A percentile compares a stretch with the other conserved stretches of the same genome.
Evolutionary conservation across 2,329 filamentous ascomycete genomes (phyloP).

Genomic region (Aureobasidium sp.): DNA sequence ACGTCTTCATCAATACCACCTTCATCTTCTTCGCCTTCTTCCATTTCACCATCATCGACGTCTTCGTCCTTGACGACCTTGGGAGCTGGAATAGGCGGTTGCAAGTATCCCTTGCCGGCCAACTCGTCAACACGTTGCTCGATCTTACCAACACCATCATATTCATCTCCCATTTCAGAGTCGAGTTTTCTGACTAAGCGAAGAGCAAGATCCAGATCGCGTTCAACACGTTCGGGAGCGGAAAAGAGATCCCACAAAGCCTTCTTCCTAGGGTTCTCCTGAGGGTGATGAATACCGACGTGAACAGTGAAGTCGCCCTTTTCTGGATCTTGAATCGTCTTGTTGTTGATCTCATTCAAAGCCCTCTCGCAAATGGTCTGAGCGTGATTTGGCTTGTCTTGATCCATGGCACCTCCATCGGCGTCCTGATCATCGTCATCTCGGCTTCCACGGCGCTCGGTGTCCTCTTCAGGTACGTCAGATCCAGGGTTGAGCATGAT

Average conservation of each 20-base stretch:
- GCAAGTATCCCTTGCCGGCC: conserved; percentile 66
- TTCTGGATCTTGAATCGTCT: conserved; percentile 90
- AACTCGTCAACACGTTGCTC: conserved; percentile 82
- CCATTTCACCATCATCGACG: conserved; percentile 58
- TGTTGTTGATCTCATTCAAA: conserved; percentile 90
- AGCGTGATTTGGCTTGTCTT: conserved; percentile 23
- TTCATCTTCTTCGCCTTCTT: conserved; percentile 69
- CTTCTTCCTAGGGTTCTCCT: conserved; percentile 81
- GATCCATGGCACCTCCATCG: conserved; percentile 19
- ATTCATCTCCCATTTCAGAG: conserved; percentile 68
- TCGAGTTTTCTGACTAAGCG: conserved; percentile 81
- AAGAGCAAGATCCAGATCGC: conserved; percentile 76
- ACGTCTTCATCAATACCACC: conserved; percentile 65
- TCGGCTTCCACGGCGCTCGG: conserved; percentile 68
- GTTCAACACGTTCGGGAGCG: conserved; percentile 84
- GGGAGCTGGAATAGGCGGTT: conserved; percentile 53
- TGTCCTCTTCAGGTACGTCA: conserved; percentile 58
- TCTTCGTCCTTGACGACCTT: conserved; percentile 55
- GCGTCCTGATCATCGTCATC: conserved; percentile 57
- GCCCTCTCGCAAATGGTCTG: conserved; percentile 58
- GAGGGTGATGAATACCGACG: conserved; percentile 90
- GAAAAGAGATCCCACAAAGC: conserved; percentile 96
- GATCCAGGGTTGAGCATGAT: conserved; percentile 84
- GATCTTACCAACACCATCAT: conserved; percentile 71
- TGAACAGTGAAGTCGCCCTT: conserved; percentile 96